phyloP scores from a whole-genome alignment of 2,329 filamentous ascomycete genomes.

The Zalaria sp. region DNA sequence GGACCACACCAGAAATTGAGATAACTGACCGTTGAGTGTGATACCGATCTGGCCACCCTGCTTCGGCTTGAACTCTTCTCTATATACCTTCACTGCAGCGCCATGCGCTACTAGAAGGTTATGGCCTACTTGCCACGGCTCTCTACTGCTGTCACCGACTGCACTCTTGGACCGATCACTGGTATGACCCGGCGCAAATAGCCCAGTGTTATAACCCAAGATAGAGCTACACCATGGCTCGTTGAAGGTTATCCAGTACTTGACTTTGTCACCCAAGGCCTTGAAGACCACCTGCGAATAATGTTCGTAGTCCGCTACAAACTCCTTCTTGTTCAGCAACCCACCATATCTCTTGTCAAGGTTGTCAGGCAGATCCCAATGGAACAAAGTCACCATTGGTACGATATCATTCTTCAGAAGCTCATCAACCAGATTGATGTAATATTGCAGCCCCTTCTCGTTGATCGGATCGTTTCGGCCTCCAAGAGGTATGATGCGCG shows the following conservation, averaged over 20 bases:
- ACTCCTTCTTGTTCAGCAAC: conserved; percentile 67
- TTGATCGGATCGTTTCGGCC: conserved; percentile 65
- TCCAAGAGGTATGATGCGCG: conserved; percentile 72
- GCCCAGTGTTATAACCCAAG: conserved; percentile 63
- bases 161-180: conserved; percentile 59
- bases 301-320: conserved; percentile 65
- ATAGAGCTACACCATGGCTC: conserved; percentile 69
- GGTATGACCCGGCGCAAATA: conserved; percentile 70
- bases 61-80: conserved; percentile 63
- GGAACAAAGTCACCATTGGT: conserved; percentile 71
- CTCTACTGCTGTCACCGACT: conserved; percentile 58
- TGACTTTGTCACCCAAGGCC: conserved; percentile 57
- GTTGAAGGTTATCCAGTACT: conserved; percentile 84
- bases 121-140: conserved; percentile 75
- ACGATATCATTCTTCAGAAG: conserved; percentile 62
- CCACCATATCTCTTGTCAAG: conserved; percentile 73
- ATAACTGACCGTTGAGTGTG: conserved; percentile 57
- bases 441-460: conserved; percentile 62
- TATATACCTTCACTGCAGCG: conserved; percentile 66
- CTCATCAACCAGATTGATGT: conserved; percentile 65
- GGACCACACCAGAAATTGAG: too few species aligned
- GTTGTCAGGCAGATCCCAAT: conserved; percentile 75
- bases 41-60: conserved; percentile 71
- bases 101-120: conserved; percentile 69
- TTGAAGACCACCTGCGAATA: conserved; percentile 68